phyloP scores from a whole-genome alignment of 768 basidiomycete genomes.

The Tulasnella sp. region DNA sequence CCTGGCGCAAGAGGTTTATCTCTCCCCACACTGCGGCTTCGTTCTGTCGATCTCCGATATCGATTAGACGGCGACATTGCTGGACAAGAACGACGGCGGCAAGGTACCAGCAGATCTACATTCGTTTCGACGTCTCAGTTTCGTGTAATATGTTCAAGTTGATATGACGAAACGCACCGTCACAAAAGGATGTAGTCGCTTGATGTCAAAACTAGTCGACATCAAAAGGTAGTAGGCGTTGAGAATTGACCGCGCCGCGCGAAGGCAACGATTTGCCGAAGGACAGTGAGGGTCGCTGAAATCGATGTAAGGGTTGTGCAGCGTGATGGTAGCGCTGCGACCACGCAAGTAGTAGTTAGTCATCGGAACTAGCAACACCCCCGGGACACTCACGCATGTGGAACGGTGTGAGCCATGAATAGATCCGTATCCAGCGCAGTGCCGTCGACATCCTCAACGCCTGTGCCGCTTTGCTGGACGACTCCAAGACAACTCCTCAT shows the following conservation, averaged over 20 bases:
- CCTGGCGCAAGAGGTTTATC: conserved; percentile 71
- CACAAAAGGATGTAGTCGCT: conserved; percentile 71
- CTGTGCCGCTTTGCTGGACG: conserved; percentile 25
- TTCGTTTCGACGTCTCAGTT: neutral
- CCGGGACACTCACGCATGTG: conserved; percentile 60
- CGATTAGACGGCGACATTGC: conserved; percentile 78
- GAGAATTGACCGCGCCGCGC: conserved; percentile 67
- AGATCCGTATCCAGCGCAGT: conserved; percentile 68
- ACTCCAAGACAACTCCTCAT: conserved; percentile 22
- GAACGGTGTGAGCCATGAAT: conserved; percentile 79
- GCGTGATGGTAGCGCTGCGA: conserved; percentile 71
- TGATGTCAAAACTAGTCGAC: conserved; percentile 75
- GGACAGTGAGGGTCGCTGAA: conserved; percentile 55
- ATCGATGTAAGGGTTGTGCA: conserved; percentile 78
- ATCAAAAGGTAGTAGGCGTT: conserved; percentile 67
- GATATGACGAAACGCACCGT: conserved; percentile 47
- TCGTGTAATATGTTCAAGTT: conserved; percentile 32
- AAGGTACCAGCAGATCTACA: conserved; percentile 74
- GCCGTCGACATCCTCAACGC: conserved; percentile 56
- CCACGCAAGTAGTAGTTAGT: conserved; percentile 14
- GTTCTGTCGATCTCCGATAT: conserved; percentile 61
- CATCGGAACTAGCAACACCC: conserved; percentile 13
- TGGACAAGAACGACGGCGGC: conserved; percentile 83
- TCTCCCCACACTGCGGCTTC: conserved; percentile 82
- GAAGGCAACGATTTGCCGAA: conserved; percentile 66